Percentiles rank a stretch among this genome's conserved stretches.
Evolutionary conservation across 768 basidiomycete genomes (phyloP).

Genomic region (Hirschioporus abietinus): DNA sequence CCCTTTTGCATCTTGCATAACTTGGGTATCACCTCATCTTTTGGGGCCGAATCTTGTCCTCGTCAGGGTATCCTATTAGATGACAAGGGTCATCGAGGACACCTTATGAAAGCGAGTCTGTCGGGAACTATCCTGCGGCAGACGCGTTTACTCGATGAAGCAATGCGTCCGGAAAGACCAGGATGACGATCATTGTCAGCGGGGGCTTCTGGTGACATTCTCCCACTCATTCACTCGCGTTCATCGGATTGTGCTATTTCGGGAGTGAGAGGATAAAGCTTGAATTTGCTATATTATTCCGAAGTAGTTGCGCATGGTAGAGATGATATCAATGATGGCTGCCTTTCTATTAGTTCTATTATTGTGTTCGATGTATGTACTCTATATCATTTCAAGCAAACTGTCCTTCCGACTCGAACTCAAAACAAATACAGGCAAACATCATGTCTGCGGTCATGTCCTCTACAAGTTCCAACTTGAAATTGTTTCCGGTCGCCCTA

Average conservation of each 20-base stretch:
- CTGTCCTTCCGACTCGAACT: no score
- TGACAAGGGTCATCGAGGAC: no score
- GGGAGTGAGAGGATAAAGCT: background rate
- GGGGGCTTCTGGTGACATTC: background rate
- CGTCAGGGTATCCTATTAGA: background rate
- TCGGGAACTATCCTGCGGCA: no score
- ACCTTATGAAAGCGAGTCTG: background rate
- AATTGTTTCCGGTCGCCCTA: no score
- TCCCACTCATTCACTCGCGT: background rate
- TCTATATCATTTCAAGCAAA: no score
- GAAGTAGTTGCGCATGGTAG: background rate
- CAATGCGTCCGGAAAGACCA: no score
- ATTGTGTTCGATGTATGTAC: background rate
- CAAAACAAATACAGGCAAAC: no score
- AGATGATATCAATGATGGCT: no score
- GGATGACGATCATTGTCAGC: background rate
- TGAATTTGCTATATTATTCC: background rate
- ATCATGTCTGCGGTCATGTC: no score
- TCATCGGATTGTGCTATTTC: background rate
- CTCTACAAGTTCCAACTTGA: no score
- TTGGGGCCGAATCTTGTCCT: background rate
- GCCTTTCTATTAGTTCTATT: background rate
- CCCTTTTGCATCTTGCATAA: background rate
- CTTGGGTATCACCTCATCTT: background rate
- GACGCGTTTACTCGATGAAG: no score